Conservation (phyloP, 2,329 filamentous ascomycete species). For the Microcyclospora pomicola region DNA sequence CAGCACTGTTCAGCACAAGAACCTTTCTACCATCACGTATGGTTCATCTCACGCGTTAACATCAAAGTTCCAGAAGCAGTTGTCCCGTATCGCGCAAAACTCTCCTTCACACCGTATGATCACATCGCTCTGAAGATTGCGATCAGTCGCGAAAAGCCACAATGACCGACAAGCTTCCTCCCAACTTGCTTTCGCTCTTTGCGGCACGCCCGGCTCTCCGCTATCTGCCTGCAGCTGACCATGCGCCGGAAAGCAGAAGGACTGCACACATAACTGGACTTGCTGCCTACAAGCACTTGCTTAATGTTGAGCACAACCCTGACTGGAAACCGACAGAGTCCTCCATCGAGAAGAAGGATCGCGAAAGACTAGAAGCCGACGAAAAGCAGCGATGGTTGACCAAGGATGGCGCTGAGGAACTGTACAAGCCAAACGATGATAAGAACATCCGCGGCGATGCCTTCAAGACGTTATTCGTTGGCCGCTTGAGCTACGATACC, state of each 20-base stretch:
- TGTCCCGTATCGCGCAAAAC: no score
- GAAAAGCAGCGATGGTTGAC: slow-evolving; percentile 49
- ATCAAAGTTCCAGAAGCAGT: no score
- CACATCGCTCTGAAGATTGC: no score
- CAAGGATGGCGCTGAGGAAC: slow-evolving; percentile 46
- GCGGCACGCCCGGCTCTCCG: slow-evolving; percentile 83
- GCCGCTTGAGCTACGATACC: slow-evolving; percentile 76
- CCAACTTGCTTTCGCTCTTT: slow-evolving; percentile 85
- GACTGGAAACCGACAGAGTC: slow-evolving; percentile 79
- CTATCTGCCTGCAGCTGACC: slow-evolving; percentile 72
- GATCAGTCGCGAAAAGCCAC: no score
- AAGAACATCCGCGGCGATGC: slow-evolving; percentile 83
- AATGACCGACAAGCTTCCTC: slow-evolving; percentile 96
- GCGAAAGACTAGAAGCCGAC: slow-evolving; percentile 69
- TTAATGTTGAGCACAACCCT: slow-evolving; percentile 59
- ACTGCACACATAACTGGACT: slow-evolving; percentile 62
- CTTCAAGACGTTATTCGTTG: slow-evolving; percentile 88
- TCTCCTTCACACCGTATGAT: no score
- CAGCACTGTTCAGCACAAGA: no score
- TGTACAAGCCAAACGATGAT: slow-evolving; percentile 73
- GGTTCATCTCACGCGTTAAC: no score
- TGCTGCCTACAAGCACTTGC: slow-evolving; percentile 57
- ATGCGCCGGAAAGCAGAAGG: slow-evolving; percentile 67
- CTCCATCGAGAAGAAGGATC: slow-evolving; percentile 78
- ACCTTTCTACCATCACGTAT: no score